These are phyloP conservation scores for Comarum palustre DNA, from an alignment of 306 rosid species.

Conservation along the genomic window DNA sequence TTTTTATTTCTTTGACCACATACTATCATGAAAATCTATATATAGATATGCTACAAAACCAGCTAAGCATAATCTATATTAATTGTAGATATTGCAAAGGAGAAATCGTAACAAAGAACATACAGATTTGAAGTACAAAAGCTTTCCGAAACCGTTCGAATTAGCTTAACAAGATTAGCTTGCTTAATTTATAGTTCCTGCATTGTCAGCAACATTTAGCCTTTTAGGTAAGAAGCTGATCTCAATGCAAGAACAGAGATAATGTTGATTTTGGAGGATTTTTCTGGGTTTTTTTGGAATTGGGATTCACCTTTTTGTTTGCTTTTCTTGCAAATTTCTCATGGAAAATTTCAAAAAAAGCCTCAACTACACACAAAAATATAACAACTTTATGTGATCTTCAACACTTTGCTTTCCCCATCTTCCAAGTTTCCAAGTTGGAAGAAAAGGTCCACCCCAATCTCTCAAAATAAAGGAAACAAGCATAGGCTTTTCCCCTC, in stretches of 20 bases:
- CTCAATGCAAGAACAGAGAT: neutral
- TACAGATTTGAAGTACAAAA: neutral
- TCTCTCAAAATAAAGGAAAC: slow-evolving; percentile 25
- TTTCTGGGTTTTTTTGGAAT: slow-evolving; percentile 18
- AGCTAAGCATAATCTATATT: neutral
- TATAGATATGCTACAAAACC: neutral
- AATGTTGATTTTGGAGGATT: neutral
- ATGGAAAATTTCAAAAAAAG: slow-evolving; percentile 33
- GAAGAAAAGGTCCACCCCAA: slow-evolving; percentile 24
- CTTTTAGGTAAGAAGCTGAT: neutral
- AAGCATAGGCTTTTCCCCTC: slow-evolving; percentile 13
- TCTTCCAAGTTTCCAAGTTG: slow-evolving; percentile 31
- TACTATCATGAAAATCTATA: neutral
- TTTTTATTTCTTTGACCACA: neutral
- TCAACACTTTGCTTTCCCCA: slow-evolving; percentile 21
- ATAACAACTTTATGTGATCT: slow-evolving; percentile 41
- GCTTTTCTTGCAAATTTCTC: slow-evolving; percentile 39
- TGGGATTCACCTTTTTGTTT: slow-evolving; percentile 35
- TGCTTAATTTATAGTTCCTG: neutral
- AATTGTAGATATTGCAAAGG: no score
- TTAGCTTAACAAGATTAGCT: neutral
- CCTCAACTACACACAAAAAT: slow-evolving; percentile 30
- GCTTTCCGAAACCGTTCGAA: neutral
- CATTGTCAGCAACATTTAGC: neutral
- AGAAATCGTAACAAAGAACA: no score